Conservation (phyloP, 805 yeast species). For the Zygoascus bituminiphila region DNA sequence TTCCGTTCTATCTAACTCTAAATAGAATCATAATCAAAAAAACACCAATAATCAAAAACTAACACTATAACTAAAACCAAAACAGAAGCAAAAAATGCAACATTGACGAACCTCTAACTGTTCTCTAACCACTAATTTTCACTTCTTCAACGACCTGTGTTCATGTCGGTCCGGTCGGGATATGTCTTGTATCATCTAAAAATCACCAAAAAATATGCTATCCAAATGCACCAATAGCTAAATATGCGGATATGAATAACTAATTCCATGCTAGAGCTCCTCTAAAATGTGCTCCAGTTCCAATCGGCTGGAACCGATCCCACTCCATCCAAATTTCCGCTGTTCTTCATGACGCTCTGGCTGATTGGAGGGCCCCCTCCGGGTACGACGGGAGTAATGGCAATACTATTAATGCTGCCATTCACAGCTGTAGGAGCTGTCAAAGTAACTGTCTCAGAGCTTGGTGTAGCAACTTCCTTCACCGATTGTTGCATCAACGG, state of each 20-base stretch:
- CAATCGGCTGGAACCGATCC: constrained; percentile 64
- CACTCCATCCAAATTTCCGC: constrained; percentile 26
- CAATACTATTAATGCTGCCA: neutral
- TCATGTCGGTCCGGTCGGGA: neutral
- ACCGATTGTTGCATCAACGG: constrained; percentile 3
- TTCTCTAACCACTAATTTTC: neutral
- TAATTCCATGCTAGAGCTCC: neutral
- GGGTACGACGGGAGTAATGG: neutral
- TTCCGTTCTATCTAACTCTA: too few species aligned
- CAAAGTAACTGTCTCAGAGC: neutral
- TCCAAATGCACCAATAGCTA: neutral
- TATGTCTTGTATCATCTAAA: neutral
- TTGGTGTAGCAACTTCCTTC: neutral
- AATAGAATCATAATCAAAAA: too few species aligned
- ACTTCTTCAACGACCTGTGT: too few species aligned
- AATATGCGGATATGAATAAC: neutral
- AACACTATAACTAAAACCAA: neutral
- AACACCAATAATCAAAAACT: neutral
- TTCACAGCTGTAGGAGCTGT: neutral
- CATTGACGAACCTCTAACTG: neutral
- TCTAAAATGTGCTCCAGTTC: constrained; percentile 68
- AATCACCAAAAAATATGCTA: neutral
- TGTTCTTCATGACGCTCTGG: neutral
- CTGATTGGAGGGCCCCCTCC: neutral
- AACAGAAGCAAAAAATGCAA: constrained; percentile 1